These are phyloP conservation scores for Viridothelium virens DNA, from an alignment of 495 filamentous ascomycete genomes.

Conservation along the genomic window DNA sequence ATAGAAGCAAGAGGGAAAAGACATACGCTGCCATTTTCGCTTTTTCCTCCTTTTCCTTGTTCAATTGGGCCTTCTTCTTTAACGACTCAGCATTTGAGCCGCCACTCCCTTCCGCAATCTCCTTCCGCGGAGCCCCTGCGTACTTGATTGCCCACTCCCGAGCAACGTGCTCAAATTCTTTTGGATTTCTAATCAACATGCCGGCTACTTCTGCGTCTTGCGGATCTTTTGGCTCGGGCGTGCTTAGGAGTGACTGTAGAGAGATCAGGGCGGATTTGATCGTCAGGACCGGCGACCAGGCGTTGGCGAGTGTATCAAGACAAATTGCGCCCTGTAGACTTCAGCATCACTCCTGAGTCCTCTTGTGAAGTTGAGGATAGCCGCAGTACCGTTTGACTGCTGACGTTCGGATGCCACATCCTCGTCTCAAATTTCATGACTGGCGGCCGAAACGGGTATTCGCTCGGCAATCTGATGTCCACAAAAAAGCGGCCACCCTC, in stretches of 20 bases:
- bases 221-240: constrained; percentile 91
- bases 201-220: constrained; percentile 93
- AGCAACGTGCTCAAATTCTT: constrained; percentile 73
- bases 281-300: constrained; percentile 92
- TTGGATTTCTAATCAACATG: constrained; percentile 74
- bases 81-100: constrained; percentile 39
- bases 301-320: constrained; percentile 80
- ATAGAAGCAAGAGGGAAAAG: neutral
- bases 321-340: constrained; percentile 80
- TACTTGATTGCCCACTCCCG: constrained; percentile 83
- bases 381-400: constrained; percentile 74
- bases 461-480: constrained; percentile 77
- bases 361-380: neutral
- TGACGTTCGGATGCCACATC: constrained; percentile 97
- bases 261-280: constrained; percentile 93
- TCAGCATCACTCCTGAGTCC: constrained; percentile 1
- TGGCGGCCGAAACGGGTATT: constrained; percentile 91
- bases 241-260: constrained; percentile 83
- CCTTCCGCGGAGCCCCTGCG: constrained; percentile 64
- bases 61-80: constrained; percentile 37
- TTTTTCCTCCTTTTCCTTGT: constrained; percentile 45
- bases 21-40: constrained; percentile 36
- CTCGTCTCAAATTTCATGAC: constrained; percentile 90
- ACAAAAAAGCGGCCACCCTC: constrained; percentile 78
- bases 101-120: constrained; percentile 43